phyloP scores from a whole-genome alignment of 2,329 filamentous ascomycete species.

The Trichoderma asperellum region DNA sequence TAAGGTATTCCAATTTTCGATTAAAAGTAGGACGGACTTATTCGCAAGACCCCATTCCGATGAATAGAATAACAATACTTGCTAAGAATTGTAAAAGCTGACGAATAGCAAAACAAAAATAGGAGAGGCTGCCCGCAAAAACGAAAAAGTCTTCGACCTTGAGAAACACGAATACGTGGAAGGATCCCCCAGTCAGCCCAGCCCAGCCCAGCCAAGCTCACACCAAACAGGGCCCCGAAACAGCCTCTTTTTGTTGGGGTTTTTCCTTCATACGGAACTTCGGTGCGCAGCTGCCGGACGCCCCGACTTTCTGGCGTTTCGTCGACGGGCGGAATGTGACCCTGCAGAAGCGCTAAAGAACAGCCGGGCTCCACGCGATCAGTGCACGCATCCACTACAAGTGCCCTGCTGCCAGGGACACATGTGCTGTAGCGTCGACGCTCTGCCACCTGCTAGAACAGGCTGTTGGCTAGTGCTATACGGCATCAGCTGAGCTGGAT shows the following conservation, averaged over 20 bases:
- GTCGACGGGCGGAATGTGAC: constrained; percentile 13
- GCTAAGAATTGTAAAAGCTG: neutral
- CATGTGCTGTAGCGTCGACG: constrained; percentile 11
- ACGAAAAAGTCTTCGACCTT: neutral
- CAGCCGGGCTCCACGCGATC: constrained; percentile 6
- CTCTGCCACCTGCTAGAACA: neutral
- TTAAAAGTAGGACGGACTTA: neutral
- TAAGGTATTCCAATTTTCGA: neutral
- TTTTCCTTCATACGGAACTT: neutral
- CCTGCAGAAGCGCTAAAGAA: constrained; percentile 8
- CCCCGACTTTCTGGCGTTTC: constrained; percentile 4
- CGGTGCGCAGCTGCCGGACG: constrained; percentile 11
- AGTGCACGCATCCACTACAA: constrained; percentile 21
- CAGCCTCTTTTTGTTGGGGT: neutral
- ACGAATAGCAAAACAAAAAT: constrained; percentile 6
- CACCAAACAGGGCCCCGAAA: constrained; percentile 15
- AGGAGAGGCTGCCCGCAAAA: neutral
- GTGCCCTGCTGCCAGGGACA: constrained; percentile 1
- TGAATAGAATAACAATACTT: neutral
- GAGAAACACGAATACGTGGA: constrained; percentile 21
- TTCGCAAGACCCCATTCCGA: constrained; percentile 3
- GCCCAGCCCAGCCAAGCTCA: neutral
- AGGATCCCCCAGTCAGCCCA: neutral
- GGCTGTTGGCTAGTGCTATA: neutral
- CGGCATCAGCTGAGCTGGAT: constrained; percentile 8